Conservation (phyloP, 139 green algal genomes). For the Zygnema circumcarinatum region DNA sequence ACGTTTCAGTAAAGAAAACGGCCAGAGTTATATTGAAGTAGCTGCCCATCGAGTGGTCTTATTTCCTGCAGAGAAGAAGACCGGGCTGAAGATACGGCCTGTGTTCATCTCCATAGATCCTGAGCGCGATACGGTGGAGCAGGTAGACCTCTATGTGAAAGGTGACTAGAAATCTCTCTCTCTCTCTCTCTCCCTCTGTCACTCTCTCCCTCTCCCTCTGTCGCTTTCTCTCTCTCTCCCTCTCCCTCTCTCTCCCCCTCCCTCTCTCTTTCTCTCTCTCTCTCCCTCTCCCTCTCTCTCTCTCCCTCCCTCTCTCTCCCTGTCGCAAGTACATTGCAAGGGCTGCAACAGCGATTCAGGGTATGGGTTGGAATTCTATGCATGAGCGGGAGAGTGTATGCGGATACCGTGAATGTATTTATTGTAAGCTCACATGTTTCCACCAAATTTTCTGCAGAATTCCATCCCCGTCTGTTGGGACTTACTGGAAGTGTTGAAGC, state of each 20-base stretch:
- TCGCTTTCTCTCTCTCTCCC: not conserved
- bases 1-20: no score
- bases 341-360: not conserved
- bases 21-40: no score
- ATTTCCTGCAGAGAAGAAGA: constrained; percentile 56
- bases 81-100: constrained; percentile 55
- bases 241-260: not conserved
- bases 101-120: constrained; percentile 98
- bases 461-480: constrained; percentile 92
- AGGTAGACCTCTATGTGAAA: constrained; percentile 84
- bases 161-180: no score
- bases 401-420: not conserved
- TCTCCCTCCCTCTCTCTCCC: no score
- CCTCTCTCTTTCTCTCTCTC: not conserved
- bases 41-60: no score
- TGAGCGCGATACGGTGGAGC: constrained; percentile 79
- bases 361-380: not conserved
- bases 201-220: no score
- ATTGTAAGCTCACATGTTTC: not conserved
- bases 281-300: no score
- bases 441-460: constrained; percentile 72
- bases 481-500: constrained; percentile 84
- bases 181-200: no score
- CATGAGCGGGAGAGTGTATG: not conserved
- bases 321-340: no score